Percentiles rank a stretch among this genome's conserved stretches.
These are phyloP conservation scores for Ogataea neopini DNA, from an alignment of 805 yeast species.

Conservation along the genomic window DNA sequence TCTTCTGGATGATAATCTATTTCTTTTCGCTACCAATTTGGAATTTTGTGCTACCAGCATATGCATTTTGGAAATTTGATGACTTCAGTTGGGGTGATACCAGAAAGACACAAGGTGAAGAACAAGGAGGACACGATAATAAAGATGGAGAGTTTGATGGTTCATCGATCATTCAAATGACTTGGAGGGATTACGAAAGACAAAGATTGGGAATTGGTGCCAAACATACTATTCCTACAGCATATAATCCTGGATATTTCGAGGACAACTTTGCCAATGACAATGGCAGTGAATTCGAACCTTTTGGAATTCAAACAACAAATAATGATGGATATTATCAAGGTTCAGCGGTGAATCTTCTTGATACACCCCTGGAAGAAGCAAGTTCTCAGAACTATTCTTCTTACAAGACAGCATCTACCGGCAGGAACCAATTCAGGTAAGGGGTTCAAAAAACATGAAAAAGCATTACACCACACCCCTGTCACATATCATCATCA, in stretches of 20 bases:
- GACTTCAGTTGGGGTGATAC: slow-evolving; percentile 98
- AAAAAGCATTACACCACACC: background rate
- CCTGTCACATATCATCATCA: background rate
- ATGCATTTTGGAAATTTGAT: slow-evolving; percentile 93
- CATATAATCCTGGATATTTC: slow-evolving; percentile 27
- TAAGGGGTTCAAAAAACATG: background rate
- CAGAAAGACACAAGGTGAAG: slow-evolving; percentile 72
- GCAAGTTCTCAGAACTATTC: slow-evolving; percentile 15
- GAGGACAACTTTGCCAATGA: slow-evolving; percentile 11
- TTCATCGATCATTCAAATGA: slow-evolving; percentile 83
- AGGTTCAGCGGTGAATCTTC: slow-evolving; percentile 9
- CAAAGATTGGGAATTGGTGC: slow-evolving; percentile 41
- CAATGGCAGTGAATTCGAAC: slow-evolving; percentile 1
- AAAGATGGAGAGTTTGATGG: slow-evolving; percentile 86
- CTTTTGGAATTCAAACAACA: background rate
- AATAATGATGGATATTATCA: background rate
- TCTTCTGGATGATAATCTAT: slow-evolving; percentile 79
- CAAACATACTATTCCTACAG: slow-evolving; percentile 27
- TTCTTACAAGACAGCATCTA: slow-evolving; percentile 18
- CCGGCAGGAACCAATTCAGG: background rate
- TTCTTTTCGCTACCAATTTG: slow-evolving; percentile 85
- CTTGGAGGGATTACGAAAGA: slow-evolving; percentile 93
- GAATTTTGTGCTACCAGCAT: slow-evolving; percentile 85
- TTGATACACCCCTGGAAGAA: slow-evolving; percentile 7
- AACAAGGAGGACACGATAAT: slow-evolving; percentile 67